These are phyloP conservation scores for Mycosarcoma maydis DNA, from an alignment of 1,284 basidiomycete genomes.

Conservation along the genomic window DNA sequence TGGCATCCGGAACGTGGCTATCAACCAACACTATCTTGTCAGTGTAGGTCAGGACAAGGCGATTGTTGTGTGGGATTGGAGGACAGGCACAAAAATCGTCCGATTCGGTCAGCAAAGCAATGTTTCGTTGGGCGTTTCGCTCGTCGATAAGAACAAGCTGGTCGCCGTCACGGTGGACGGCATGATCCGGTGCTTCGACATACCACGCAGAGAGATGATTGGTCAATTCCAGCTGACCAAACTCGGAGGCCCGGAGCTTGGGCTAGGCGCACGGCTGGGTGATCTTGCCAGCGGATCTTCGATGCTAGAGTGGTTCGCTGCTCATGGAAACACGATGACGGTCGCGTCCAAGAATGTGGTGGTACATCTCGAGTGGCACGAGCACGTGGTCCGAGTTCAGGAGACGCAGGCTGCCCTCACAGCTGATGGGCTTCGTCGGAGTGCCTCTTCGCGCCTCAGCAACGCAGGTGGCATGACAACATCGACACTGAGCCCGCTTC, in stretches of 20 bases:
- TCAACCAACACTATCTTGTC: constrained; percentile 83
- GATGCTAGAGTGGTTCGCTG: constrained; percentile 76
- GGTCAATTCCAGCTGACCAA: constrained; percentile 87
- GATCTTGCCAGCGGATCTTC: constrained; percentile 39
- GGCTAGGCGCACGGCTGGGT: constrained; percentile 32
- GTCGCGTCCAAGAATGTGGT: constrained; percentile 88
- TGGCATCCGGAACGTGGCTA: constrained; percentile 82
- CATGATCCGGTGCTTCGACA: constrained; percentile 87
- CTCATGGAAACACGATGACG: constrained; percentile 87
- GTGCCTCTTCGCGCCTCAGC: constrained; percentile 33
- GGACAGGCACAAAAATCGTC: constrained; percentile 80
- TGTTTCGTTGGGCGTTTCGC: constrained; percentile 86
- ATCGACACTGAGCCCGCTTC: constrained; percentile 28
- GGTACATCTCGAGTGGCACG: constrained; percentile 85
- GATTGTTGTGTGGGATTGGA: constrained; percentile 81
- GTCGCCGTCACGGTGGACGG: constrained; percentile 91
- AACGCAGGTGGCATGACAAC: constrained; percentile 7
- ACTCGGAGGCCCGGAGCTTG: constrained; percentile 71
- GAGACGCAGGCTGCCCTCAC: constrained; percentile 21
- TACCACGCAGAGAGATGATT: constrained; percentile 85
- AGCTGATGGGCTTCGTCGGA: constrained; percentile 27
- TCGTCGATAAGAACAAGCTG: constrained; percentile 76
- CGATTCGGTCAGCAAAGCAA: constrained; percentile 92
- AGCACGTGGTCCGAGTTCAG: constrained; percentile 69
- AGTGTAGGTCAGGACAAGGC: constrained; percentile 88